Base-by-base conservation (phyloP, 2,329 filamentous ascomycete species). In the Huntiella savannae region DNA sequence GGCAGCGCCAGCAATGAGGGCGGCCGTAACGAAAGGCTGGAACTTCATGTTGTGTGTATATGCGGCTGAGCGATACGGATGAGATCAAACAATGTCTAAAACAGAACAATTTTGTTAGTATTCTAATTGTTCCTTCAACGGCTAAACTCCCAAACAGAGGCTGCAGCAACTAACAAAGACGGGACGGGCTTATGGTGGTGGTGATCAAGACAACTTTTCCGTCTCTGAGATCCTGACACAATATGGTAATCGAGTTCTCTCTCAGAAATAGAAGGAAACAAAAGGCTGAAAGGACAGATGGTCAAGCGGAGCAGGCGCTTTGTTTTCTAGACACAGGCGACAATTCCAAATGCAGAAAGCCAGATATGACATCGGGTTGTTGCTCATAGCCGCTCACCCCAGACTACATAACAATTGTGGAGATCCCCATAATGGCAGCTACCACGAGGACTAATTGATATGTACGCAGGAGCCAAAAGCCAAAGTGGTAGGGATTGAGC, bases 1-100 rank as follows among this genome's bases (percentile, higher is more conserved):
- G 43, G 48, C 47, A 45, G 74, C 70, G 22, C 40, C 40, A 54
- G 76, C 77, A 57, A 78, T 62, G 53, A 82, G 63, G 57, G 82
- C 76, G 58, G 82, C 81, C 60, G 83, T 79, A 59, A 81, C 73
- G 59, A 81, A 75, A 62, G 81, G 70, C 67, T 82, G 80, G 66
- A 93, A 77, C 76, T 81, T 84, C 85, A 93, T 92, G 22, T 28
- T 28, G 22, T 28, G 22, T 60, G 59, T 77, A 71, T 53, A 56
- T 50, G 8, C 34, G 16, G 16, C 13, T 47, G 33, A 42, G 40
- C 32, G 35, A 35, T 19, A 39, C 13, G n/a, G 28, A 33, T 8
- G 11, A 17, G 13, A 34, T 43, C 32, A 43, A 43, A 15, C 32
- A 43, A 43, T 13, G 15, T 13, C 11, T n/a, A n/a, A 15, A 36